Base-by-base conservation (phyloP, 2,329 filamentous ascomycete genomes). In the Fusarium algeriense region DNA sequence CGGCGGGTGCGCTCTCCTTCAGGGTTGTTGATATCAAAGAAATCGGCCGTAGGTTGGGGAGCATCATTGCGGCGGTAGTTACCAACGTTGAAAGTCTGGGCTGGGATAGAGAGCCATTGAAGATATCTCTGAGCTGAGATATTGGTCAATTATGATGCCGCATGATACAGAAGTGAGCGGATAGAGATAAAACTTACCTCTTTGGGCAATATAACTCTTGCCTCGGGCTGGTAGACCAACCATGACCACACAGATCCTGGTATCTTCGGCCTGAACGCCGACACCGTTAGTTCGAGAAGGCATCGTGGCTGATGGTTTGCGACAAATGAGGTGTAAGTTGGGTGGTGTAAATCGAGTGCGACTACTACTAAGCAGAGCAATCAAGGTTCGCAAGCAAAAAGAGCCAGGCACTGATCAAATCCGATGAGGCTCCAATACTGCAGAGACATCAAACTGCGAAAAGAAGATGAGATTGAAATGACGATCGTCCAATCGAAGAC, bases 181-280 rank as follows among this genome's bases (percentile, higher is more conserved):
- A n/a, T 38, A 48, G 56, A 46, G 59, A 67, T 43, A 64, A 63
- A 49, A 80, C 85, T 78, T 85, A 96, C 95, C 94, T 89, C 98
- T 98, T 79, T 97, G 94, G 75, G 96, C 95, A 80, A 99, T 98
- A 81, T 97, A 90, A 85, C 94, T 97, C 88, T 99, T 99, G 78
- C 96, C 96, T 75, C 96, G 88, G 68, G 96, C 96, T 60, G 96
- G 96, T 80, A 99, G 87, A 74, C 96, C 96, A 67, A 99, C 96
- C 96, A 99, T 98, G 77, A 99, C 94, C 72, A 99, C 95, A 82
- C 95, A 98, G 85, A 99, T 97, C 81, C 93, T 93, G 67, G 93
- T 95, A 82, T 98, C 94, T 86, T 98, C 95, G 77, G 93, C 93
- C 93, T 97, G 92, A 73, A 95, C 88, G 78, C 91, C 92, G 76